Evolutionary conservation across 176 grass and related monocot species (phyloP), one percentile per base, ranked within the genome.

Genomic region (Pharus latifolius): DNA sequence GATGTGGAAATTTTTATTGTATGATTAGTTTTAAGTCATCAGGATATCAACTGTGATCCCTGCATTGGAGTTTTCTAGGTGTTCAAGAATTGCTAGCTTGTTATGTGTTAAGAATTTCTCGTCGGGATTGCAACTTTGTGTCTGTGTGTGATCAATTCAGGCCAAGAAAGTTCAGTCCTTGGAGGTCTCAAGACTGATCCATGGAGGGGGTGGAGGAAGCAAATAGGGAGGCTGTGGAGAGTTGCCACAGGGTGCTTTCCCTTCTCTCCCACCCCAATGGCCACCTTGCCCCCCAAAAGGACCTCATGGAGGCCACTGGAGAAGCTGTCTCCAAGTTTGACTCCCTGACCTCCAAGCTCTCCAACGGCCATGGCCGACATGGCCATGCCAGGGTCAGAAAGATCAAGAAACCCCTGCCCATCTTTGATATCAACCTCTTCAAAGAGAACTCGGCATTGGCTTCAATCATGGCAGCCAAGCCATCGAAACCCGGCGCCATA

Each of bases 361-460:
- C 74, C 67, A 70, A 72, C 70, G 78, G 65, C 61, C 64, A 71
- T 44, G 65, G 76, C 32, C 77, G 70, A 26, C 84, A 91, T 8
- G 96, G 96, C 72, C 96, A 99, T 73, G 96, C 90, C 20, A 87
- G 82, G 60, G 52, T 94, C 32, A 82, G 90, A 40, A 87, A 63
- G 67, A 49, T 70, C 72, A 90, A 83, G 69, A 91, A 91, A 27
- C 84, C 96, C 43, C 32, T 94, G 51, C 41, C 87, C 27, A 78
- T 71, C 24, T 84, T 99, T 17, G 79, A 94, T 44, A 75, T 75
- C 65, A 88, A 73, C 32, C 78, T 95, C 65, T 94, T 95, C 71
- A n/a, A 88, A 19, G 96, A 99, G 52, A 76, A 67, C 47, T 24
- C 82, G 6, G 48, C 75, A 11, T 10, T 51, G 16, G 40, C 57